Evolutionary conservation across 768 basidiomycete species (phyloP).

Genomic region (Kwoniella heveanensis): DNA sequence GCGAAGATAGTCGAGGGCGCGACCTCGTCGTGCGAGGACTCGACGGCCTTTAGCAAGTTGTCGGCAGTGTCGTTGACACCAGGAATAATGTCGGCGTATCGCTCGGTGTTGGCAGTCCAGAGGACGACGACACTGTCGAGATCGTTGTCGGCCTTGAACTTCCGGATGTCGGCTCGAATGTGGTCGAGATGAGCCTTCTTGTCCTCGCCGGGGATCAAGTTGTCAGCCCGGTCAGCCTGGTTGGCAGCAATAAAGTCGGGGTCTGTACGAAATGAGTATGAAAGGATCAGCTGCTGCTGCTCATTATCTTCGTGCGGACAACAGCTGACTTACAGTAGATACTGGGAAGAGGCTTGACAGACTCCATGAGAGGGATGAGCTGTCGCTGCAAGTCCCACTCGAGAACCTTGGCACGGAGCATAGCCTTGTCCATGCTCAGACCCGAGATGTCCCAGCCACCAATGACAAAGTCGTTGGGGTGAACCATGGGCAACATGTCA

Average conservation of each 20-base stretch:
- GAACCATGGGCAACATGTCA: slow-evolving; percentile 93
- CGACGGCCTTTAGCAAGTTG: slow-evolving; percentile 78
- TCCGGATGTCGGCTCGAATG: slow-evolving; percentile 88
- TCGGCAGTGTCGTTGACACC: slow-evolving; percentile 95
- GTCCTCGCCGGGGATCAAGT: slow-evolving; percentile 78
- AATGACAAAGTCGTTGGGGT: slow-evolving; percentile 95
- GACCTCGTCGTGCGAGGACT: slow-evolving; percentile 84
- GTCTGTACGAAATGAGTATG: too few species aligned
- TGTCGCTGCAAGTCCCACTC: slow-evolving; percentile 97
- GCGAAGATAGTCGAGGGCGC: slow-evolving; percentile 95
- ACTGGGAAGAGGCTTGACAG: slow-evolving; percentile 80
- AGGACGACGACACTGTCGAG: slow-evolving; percentile 90
- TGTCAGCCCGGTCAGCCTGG: slow-evolving; percentile 94
- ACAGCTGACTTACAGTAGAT: slow-evolving; percentile 65
- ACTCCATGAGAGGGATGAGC: slow-evolving; percentile 80
- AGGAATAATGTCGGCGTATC: slow-evolving; percentile 89
- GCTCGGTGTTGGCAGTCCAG: slow-evolving; percentile 98
- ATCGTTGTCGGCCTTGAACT: slow-evolving; percentile 78
- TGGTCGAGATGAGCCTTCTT: slow-evolving; percentile 91
- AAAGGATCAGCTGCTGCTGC: too few species aligned
- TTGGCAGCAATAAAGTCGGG: slow-evolving; percentile 98
- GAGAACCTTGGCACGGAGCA: slow-evolving; percentile 88
- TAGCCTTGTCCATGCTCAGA: slow-evolving; percentile 80
- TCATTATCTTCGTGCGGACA: too few species aligned
- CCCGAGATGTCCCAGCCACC: slow-evolving; percentile 99